A percentile compares a stretch with the other conserved stretches of the same genome.
phyloP scores from a whole-genome alignment of 805 yeast species.

The Wickerhamiella azyma region DNA sequence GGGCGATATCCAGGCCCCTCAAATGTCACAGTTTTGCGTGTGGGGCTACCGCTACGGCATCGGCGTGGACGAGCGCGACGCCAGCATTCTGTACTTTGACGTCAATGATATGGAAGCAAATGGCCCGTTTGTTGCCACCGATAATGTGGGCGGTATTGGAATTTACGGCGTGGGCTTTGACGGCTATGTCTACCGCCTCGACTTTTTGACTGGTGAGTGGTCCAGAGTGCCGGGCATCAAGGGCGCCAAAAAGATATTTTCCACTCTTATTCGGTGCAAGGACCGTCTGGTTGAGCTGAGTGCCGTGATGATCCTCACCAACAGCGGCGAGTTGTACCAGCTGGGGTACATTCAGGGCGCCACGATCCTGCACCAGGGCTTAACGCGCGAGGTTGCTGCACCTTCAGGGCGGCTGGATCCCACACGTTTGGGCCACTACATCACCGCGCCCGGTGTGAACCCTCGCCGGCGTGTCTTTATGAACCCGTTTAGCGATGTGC shows the following conservation, averaged over 20 bases:
- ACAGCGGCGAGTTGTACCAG: slow-evolving; percentile 5
- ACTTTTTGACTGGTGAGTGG: neutral
- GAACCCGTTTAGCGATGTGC: slow-evolving; percentile 2
- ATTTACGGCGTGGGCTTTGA: neutral
- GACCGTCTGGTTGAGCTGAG: neutral
- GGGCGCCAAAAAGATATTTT: neutral
- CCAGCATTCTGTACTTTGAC: slow-evolving; percentile 2
- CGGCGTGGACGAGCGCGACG: neutral
- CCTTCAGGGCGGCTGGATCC: neutral
- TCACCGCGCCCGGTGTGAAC: neutral
- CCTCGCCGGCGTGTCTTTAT: slow-evolving; percentile 1
- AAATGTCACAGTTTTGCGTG: neutral
- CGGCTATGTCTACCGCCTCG: neutral
- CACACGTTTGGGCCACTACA: neutral
- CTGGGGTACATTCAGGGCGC: neutral
- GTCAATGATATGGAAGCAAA: neutral
- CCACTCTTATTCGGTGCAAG: neutral
- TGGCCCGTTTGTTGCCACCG: neutral
- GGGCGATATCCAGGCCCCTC: neutral
- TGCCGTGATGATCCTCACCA: neutral
- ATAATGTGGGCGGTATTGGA: neutral
- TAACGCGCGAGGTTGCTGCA: slow-evolving; percentile 1
- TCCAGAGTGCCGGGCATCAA: neutral
- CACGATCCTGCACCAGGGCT: neutral
- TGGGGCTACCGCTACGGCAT: slow-evolving; percentile 5